Conservation (phyloP, 257 asterid species). For the Petrea volubilis region DNA sequence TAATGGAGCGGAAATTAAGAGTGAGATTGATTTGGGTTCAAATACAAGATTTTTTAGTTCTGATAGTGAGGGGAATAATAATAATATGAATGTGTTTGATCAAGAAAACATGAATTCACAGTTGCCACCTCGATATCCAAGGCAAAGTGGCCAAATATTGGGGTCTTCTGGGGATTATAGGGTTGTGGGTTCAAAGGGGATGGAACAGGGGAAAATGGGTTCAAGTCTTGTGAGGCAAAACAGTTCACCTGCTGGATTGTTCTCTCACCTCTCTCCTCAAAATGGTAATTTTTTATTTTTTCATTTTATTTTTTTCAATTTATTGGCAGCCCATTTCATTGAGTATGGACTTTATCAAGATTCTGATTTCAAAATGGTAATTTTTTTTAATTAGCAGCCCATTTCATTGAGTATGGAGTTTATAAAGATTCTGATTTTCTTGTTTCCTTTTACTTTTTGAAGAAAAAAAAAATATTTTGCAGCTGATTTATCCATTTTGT, state of each 20-base stretch:
- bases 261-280: conserved; percentile 55
- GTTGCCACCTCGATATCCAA: conserved; percentile 81
- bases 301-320: not conserved
- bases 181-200: conserved; percentile 34
- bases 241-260: conserved; percentile 73
- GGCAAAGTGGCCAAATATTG: too few relatives aligned
- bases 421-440: too few relatives aligned
- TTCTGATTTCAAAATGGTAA: too few relatives aligned
- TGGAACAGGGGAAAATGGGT: conserved; percentile 38
- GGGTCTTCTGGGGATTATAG: conserved; percentile 8
- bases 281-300: conserved; percentile 44
- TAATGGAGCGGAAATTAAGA: conserved; percentile 31
- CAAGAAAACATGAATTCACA: conserved; percentile 37
- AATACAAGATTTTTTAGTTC: conserved; percentile 34
- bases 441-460: too few relatives aligned
- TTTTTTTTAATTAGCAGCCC: too few relatives aligned
- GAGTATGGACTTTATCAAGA: too few relatives aligned
- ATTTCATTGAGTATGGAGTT: too few relatives aligned
- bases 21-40: conserved; percentile 40
- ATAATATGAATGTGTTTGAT: conserved; percentile 6
- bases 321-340: too few relatives aligned
- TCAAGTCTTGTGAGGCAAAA: conserved; percentile 60
- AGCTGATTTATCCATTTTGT: too few relatives aligned
- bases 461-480: too few relatives aligned
- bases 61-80: conserved; percentile 14